These are phyloP conservation scores for Globisporangium yorkense DNA, from an alignment of 352 stramenopile species.

Conservation along the genomic window DNA sequence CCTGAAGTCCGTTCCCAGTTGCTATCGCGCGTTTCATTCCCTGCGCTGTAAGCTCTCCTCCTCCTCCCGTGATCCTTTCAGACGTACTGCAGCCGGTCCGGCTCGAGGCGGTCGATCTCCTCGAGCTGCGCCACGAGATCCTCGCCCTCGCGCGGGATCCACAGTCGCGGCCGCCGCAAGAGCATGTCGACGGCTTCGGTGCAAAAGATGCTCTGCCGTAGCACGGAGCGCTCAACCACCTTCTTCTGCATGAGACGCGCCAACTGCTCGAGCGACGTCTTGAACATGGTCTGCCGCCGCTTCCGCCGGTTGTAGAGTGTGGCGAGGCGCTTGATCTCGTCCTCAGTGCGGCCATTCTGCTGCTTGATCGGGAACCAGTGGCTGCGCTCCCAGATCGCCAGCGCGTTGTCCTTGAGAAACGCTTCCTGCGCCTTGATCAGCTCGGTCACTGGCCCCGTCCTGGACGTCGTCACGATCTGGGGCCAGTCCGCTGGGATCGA, in stretches of 20 bases:
- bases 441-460: conserved; percentile 11
- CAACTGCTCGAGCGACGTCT: conserved; percentile 25
- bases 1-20: too few species aligned
- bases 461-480: conserved; percentile 16
- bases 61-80: background rate
- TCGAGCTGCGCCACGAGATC: conserved; percentile 28
- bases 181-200: conserved; percentile 20
- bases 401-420: conserved; percentile 27
- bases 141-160: conserved; percentile 31
- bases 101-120: conserved; percentile 27
- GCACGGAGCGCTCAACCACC: conserved; percentile 16
- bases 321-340: conserved; percentile 23
- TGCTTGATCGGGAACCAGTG: conserved; percentile 53
- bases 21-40: background rate
- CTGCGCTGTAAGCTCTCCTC: background rate
- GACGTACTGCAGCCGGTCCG: conserved; percentile 20
- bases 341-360: conserved; percentile 24
- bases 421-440: conserved; percentile 22
- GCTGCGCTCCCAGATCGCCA: conserved; percentile 38
- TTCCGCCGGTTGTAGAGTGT: conserved; percentile 34
- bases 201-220: conserved; percentile 38
- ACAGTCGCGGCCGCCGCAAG: conserved; percentile 30
- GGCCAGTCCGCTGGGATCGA: conserved; percentile 15
- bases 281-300: conserved; percentile 30
- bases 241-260: conserved; percentile 16